Conservation (phyloP, 78 protist genomes). For the Isochrysis galbana region DNA sequence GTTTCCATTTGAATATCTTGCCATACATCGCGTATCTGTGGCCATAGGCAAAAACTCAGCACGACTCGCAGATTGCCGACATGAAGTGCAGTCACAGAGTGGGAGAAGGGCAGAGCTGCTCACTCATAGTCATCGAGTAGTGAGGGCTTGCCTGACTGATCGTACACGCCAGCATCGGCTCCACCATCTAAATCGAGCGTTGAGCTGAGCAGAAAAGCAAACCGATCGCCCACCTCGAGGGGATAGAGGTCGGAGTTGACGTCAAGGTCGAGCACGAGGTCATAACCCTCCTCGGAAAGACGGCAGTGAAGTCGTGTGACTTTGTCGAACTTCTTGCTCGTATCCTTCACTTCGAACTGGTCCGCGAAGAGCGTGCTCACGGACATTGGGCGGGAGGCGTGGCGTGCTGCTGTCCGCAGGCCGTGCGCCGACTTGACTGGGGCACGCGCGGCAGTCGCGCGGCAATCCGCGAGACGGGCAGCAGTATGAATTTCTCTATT, state of each 20-base stretch:
- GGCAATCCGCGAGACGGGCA: too few species aligned
- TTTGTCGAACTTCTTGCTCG: conserved; percentile 79
- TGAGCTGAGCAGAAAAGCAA: conserved; percentile 73
- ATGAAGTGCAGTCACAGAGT: neutral
- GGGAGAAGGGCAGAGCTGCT: neutral
- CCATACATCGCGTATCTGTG: conserved; percentile 84
- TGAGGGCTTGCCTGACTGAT: conserved; percentile 14
- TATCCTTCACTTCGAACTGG: conserved; percentile 63
- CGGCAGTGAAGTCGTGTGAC: conserved; percentile 72
- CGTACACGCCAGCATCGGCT: conserved; percentile 58
- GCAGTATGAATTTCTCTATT: too few species aligned
- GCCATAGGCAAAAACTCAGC: neutral
- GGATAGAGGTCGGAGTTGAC: conserved; percentile 82
- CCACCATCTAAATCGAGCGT: conserved; percentile 73
- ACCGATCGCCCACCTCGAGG: conserved; percentile 64
- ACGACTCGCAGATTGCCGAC: neutral
- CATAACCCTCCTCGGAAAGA: conserved; percentile 62
- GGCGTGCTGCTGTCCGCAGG: too few species aligned
- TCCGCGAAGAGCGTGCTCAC: neutral
- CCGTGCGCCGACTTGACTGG: too few species aligned
- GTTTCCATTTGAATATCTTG: conserved; percentile 78
- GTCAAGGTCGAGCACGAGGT: conserved; percentile 78
- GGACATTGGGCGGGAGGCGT: too few species aligned
- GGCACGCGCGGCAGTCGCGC: too few species aligned
- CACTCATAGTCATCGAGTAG: conserved; percentile 18